These are phyloP conservation scores for Datisca glomerata DNA, from an alignment of 306 rosid species.

Conservation along the genomic window DNA sequence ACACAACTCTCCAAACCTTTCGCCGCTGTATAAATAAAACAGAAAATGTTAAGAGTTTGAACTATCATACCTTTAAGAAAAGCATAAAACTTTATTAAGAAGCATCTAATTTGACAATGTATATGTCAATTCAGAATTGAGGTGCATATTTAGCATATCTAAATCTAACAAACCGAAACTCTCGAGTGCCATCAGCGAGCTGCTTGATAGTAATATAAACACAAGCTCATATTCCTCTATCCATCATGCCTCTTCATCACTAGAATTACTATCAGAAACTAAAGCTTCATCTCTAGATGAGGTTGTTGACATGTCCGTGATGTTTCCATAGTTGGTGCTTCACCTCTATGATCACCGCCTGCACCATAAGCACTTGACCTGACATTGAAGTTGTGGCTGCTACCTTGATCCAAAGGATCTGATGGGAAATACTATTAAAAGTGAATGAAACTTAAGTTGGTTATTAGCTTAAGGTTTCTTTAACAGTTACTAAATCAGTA, in stretches of 20 bases:
- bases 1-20: conserved; percentile 56
- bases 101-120: not conserved
- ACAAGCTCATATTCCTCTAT: conserved; percentile 74
- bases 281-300: conserved; percentile 68
- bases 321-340: conserved; percentile 18
- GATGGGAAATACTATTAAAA: conserved; percentile 28
- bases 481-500: too few species aligned
- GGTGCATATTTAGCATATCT: conserved; percentile 35
- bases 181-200: conserved; percentile 65
- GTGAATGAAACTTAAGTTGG: too few species aligned
- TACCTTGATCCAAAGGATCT: conserved; percentile 31
- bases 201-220: conserved; percentile 72
- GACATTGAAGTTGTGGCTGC: conserved; percentile 26
- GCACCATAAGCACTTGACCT: conserved; percentile 15
- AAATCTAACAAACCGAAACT: conserved; percentile 82
- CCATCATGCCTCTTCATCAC: conserved; percentile 75
- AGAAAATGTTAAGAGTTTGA: not conserved
- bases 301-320: conserved; percentile 78
- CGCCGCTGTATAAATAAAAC: conserved; percentile 41
- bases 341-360: conserved; percentile 21
- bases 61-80: not conserved
- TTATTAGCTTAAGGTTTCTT: too few species aligned
- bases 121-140: not conserved
- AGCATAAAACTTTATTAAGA: not conserved
- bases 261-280: conserved; percentile 53